phyloP scores from a whole-genome alignment of 371 early-diverging fungal species.

The Catenaria anguillulae region DNA sequence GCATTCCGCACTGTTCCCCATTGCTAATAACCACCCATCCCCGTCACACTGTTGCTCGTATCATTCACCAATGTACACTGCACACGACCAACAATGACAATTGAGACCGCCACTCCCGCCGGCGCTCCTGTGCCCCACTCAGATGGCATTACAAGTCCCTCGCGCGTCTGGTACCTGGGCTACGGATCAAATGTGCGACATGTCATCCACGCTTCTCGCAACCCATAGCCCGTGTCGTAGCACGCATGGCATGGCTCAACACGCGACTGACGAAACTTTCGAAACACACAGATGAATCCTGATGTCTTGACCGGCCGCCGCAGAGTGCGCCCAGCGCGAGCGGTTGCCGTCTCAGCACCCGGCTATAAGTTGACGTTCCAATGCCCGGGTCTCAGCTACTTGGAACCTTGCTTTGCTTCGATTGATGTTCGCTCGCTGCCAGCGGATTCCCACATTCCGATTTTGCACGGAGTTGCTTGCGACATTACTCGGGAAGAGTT shows the following conservation, averaged over 20 bases:
- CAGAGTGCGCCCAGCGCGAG: slow-evolving; percentile 23
- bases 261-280: no score
- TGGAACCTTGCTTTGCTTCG: slow-evolving; percentile 35
- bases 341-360: slow-evolving; percentile 21
- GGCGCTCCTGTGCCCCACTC: no score
- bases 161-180: neutral
- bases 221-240: neutral
- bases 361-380: slow-evolving; percentile 32
- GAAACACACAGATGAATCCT: slow-evolving; percentile 24
- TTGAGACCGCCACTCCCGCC: no score
- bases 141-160: no score
- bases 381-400: slow-evolving; percentile 20
- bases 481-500: slow-evolving; percentile 14
- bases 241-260: neutral
- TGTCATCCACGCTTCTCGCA: no score
- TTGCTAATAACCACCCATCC: no score
- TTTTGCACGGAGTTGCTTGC: slow-evolving; percentile 17
- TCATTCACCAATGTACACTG: no score
- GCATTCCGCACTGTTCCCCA: no score
- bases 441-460: slow-evolving; percentile 9
- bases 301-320: slow-evolving; percentile 30
- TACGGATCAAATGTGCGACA: neutral
- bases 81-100: no score
- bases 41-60: no score
- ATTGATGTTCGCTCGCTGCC: slow-evolving; percentile 13